Conservation (phyloP, 1,139 yeast genomes). For the Ashbya aceris region DNA sequence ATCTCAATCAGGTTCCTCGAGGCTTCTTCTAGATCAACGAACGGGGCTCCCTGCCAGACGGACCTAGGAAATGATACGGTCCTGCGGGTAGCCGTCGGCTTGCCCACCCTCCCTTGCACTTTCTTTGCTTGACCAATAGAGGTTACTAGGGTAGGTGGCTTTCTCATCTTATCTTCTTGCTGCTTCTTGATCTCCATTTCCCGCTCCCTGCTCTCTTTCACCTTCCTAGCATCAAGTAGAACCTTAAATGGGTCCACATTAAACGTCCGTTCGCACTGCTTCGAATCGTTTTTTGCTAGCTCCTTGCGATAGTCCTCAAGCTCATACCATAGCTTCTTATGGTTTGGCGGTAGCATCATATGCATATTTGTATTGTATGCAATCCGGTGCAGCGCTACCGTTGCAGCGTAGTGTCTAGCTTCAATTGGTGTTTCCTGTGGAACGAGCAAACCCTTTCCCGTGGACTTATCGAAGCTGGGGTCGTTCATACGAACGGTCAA, state of each 20-base stretch:
- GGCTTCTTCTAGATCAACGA: conserved; percentile 33
- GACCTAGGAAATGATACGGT: conserved; percentile 42
- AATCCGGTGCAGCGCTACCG: conserved; percentile 72
- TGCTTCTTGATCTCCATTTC: conserved; percentile 35
- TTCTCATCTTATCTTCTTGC: conserved; percentile 30
- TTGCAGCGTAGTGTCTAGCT: conserved; percentile 85
- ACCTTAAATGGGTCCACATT: conserved; percentile 65
- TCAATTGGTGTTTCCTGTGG: conserved; percentile 77
- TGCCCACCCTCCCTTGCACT: conserved; percentile 4
- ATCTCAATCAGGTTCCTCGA: conserved; percentile 46
- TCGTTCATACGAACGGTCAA: conserved; percentile 56
- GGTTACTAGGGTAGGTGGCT: conserved; percentile 28
- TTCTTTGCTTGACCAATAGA: conserved; percentile 5
- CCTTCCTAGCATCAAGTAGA: conserved; percentile 44
- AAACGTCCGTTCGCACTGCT: conserved; percentile 44
- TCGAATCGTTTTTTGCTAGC: conserved; percentile 38
- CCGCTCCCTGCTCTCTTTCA: conserved; percentile 35
- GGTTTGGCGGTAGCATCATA: conserved; percentile 79
- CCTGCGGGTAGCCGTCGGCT: not conserved
- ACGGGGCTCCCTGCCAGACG: conserved; percentile 57
- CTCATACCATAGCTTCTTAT: conserved; percentile 67
- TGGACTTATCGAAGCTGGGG: conserved; percentile 36
- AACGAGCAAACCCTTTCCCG: conserved; percentile 33
- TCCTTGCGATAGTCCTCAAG: conserved; percentile 51
- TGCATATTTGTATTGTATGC: conserved; percentile 75